Evolutionary conservation across 768 basidiomycete genomes (phyloP), one percentile per base, ranked within the genome.

Genomic region (Kwoniella newhampshirensis): DNA sequence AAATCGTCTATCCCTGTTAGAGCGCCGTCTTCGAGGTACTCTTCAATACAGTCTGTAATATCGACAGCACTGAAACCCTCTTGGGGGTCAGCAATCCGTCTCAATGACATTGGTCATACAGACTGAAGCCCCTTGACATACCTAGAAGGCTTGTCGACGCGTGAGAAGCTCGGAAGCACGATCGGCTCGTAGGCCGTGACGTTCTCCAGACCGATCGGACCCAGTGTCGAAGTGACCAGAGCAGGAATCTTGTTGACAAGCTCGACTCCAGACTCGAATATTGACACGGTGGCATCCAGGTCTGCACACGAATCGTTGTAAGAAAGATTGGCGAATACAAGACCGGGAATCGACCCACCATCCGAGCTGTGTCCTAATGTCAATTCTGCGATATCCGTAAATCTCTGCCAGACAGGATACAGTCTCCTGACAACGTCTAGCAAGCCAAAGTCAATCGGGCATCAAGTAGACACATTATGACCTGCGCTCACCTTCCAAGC

Each of bases 1-100:
- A 66, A n/a, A 46, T 69, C 67, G 32, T 63, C 58, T 25, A 68
- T 45, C 4, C 62, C 70, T 2, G 40, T 35, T 21, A 68, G 59
- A 17, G 47, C n/a, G 5, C 64, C 64, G 17, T 61, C 6, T 8
- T 51, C 46, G 26, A 67, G 49, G 36, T 71, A 71, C n/a, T 41
- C 46, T 3, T 39, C 54, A 26, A 71, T 62, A 7, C 51, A 15
- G 8, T 59, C 51, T 17, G 45, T 51, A 4, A 59, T 17, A 17
- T 51, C 56, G 18, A 49, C 36, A 2, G 43, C 44, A n/a, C 57
- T 54, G 25, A 12, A 3, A 30, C 28, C 17, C n/a, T n/a, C n/a
- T n/a, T n/a, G n/a, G n/a, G n/a, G n/a, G n/a, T n/a, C n/a, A n/a
- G n/a, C n/a, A n/a, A n/a, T n/a, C n/a, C n/a, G n/a, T n/a, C n/a